These are phyloP conservation scores for Fonsecaea nubica DNA, from an alignment of 2,329 filamentous ascomycete species.

Conservation along the genomic window DNA sequence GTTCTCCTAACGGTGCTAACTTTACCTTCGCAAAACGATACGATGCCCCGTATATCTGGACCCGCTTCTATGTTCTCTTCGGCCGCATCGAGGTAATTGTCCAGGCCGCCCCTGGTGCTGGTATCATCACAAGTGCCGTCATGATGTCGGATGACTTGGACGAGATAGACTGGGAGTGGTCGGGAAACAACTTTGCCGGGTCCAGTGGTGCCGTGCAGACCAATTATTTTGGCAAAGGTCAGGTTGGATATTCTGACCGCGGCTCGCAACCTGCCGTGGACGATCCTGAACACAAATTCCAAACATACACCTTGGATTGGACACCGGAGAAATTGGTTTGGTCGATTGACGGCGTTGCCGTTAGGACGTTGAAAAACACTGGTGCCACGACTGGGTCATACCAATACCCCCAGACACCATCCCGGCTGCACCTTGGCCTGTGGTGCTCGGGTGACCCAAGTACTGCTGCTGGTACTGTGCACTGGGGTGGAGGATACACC, in stretches of 20 bases:
- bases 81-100: slow-evolving; percentile 58
- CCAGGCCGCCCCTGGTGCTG: slow-evolving; percentile 65
- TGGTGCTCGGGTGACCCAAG: slow-evolving; percentile 86
- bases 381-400: slow-evolving; percentile 60
- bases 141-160: slow-evolving; percentile 94
- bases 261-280: slow-evolving; percentile 75
- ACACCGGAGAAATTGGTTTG: slow-evolving; percentile 82
- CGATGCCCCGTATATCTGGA: slow-evolving; percentile 56
- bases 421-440: slow-evolving; percentile 89
- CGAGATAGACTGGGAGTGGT: slow-evolving; percentile 96
- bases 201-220: slow-evolving; percentile 72
- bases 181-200: slow-evolving; percentile 79
- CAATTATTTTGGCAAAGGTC: slow-evolving; percentile 97
- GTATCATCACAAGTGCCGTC: slow-evolving; percentile 95
- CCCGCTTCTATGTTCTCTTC: slow-evolving; percentile 61
- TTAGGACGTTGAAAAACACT: slow-evolving; percentile 77
- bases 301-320: slow-evolving; percentile 94
- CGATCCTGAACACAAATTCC: slow-evolving; percentile 77
- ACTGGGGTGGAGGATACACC: slow-evolving; percentile 78
- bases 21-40: slow-evolving; percentile 57
- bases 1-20: slow-evolving; percentile 58
- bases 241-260: slow-evolving; percentile 78
- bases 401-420: slow-evolving; percentile 87
- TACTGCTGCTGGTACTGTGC: slow-evolving; percentile 81
- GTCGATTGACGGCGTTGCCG: slow-evolving; percentile 79